Percentiles rank a stretch among this genome's conserved stretches.
phyloP scores from a whole-genome alignment of 495 filamentous ascomycete species.

The Talaromyces liani region DNA sequence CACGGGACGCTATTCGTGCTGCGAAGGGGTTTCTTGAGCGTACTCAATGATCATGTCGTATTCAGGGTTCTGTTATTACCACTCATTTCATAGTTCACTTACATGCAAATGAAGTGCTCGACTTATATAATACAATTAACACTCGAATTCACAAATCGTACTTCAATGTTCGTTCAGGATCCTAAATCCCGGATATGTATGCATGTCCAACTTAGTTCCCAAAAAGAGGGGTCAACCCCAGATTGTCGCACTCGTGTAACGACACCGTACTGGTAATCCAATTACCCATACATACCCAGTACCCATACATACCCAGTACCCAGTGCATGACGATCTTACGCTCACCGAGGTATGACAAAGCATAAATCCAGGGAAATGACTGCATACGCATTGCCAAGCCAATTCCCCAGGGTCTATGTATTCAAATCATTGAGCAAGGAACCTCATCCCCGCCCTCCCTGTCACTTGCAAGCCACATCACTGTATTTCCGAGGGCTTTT shows the following conservation, averaged over 20 bases:
- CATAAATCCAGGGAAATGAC: background rate
- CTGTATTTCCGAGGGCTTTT: background rate
- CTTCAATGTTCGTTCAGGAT: background rate
- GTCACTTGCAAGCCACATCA: background rate
- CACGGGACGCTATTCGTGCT: constrained; percentile 4
- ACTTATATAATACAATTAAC: background rate
- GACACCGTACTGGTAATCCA: background rate
- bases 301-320: background rate
- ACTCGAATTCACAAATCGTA: background rate
- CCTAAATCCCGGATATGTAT: background rate
- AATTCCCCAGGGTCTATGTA: background rate
- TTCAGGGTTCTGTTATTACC: background rate
- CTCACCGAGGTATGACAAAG: background rate
- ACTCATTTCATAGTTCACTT: no score
- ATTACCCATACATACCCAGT: background rate
- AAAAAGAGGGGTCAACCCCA: background rate
- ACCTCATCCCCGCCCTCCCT: background rate
- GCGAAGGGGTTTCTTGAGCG: constrained; percentile 1
- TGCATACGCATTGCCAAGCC: background rate
- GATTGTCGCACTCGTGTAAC: background rate
- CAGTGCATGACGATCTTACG: background rate
- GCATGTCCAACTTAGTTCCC: background rate
- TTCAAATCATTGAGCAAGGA: background rate
- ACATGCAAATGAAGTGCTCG: background rate
- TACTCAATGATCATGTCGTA: background rate